Evolutionary conservation across 1,139 yeast genomes (phyloP).

Genomic region (Saccharomycopsis hybrid): DNA sequence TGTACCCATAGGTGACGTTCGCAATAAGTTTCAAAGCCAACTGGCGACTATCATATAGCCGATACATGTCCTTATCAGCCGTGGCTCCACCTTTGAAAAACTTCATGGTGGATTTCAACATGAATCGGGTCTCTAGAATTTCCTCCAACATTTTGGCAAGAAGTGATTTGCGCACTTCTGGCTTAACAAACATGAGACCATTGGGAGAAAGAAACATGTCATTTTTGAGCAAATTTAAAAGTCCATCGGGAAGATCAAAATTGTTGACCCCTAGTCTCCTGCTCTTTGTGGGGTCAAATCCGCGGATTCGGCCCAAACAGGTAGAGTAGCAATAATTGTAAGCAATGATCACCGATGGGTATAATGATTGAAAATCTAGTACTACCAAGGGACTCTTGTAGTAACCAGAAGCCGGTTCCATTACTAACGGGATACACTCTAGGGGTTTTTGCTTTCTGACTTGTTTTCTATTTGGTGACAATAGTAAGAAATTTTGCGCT

Average conservation of each 20-base stretch:
- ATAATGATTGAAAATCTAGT: conserved; percentile 85
- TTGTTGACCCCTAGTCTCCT: conserved; percentile 49
- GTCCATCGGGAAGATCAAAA: conserved; percentile 47
- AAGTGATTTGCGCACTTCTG: conserved; percentile 60
- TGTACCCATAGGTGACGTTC: conserved; percentile 92
- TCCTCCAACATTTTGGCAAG: conserved; percentile 82
- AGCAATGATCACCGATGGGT: conserved; percentile 89
- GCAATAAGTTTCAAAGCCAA: conserved; percentile 85
- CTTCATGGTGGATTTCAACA: conserved; percentile 71
- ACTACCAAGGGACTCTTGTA: conserved; percentile 88
- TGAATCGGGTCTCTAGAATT: conserved; percentile 68
- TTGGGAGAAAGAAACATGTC: conserved; percentile 74
- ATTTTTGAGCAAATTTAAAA: conserved; percentile 44
- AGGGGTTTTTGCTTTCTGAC: conserved; percentile 82
- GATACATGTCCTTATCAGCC: conserved; percentile 33
- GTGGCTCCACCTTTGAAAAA: conserved; percentile 29
- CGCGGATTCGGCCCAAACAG: conserved; percentile 61
- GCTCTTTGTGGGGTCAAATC: conserved; percentile 41
- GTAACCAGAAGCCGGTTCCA: conserved; percentile 85
- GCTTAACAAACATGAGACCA: conserved; percentile 71
- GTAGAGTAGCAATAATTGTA: conserved; percentile 91
- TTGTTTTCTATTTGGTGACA: conserved; percentile 76
- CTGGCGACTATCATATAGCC: conserved; percentile 70
- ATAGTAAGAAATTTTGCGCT: conserved; percentile 60
- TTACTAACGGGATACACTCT: conserved; percentile 80